Evolutionary conservation across 2,329 filamentous ascomycete genomes (phyloP), one percentile per base, ranked within the genome.

Genomic region (Macrophomina tecta): DNA sequence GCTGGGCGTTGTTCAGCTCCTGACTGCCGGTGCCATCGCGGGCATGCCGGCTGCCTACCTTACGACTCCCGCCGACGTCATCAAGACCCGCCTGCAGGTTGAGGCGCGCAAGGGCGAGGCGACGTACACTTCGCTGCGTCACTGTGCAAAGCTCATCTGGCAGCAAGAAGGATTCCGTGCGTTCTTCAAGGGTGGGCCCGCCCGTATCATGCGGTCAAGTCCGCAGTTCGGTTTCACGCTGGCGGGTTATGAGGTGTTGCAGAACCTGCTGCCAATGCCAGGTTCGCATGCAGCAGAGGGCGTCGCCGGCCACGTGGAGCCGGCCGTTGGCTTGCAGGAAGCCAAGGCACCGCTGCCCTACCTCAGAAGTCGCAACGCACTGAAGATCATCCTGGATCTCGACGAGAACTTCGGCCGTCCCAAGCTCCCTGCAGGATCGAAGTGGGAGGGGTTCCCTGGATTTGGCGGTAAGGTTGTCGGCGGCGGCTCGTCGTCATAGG

Each of bases 171-270:
- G 95, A 11, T 94, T 97, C 86, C 88, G 86, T 70, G 95, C 95
- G 32, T 99, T 99, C 85, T 99, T 98, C 89, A 98, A 98, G 85
- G 95, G 95, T 72, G 95, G 95, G 1, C 94, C 94, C 1, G 95
- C 95, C 8, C 92, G 95, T 83, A 96, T 99, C 75, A 81, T 98
- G 78, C 91, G 95, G 75, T 97, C 93, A 0, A 97, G 93, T 12
- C 95, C 95, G 16, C 95, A 99, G 78, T 99, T 99, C 78, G 95
- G 95, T 70, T 98, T 98, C 84, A 99, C 95, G 0, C 88, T 99
- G 30, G 95, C 95, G 3, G 91, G 92, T 51, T 99, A 98, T 80
- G 95, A 99, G 80, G 86, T 99, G 45, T 84, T 99, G 61, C 93
- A 97, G 82, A 91, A 84, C 69, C 64, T 89, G 51, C 81, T 98